Evolutionary conservation across 495 filamentous ascomycete genomes (phyloP).

Genomic region (Aspergillus olivimuriae): DNA sequence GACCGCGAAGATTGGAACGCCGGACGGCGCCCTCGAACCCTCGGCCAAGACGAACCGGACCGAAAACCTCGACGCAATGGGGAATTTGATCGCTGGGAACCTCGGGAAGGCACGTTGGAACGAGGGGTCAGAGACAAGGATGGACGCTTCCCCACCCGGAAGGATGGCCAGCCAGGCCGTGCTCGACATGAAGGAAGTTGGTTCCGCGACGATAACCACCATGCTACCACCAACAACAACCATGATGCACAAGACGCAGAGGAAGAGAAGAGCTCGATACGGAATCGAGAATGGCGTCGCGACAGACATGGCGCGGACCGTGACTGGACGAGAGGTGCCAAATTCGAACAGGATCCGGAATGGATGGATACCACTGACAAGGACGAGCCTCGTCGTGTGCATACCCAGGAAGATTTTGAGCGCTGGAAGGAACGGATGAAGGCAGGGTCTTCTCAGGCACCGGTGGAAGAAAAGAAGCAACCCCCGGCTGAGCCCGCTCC

Average conservation of each 20-base stretch:
- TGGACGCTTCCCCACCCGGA: slow-evolving; percentile 41
- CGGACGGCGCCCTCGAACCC: slow-evolving; percentile 46
- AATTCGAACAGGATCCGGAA: slow-evolving; percentile 72
- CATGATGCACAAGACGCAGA: slow-evolving; percentile 53
- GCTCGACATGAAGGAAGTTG: slow-evolving; percentile 50
- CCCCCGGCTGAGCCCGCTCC: slow-evolving; percentile 20
- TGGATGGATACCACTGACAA: slow-evolving; percentile 77
- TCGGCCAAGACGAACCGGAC: slow-evolving; percentile 50
- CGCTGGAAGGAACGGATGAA: slow-evolving; percentile 94
- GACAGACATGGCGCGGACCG: slow-evolving; percentile 55
- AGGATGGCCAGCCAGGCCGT: slow-evolving; percentile 39
- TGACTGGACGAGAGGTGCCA: slow-evolving; percentile 49
- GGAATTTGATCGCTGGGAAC: slow-evolving; percentile 57
- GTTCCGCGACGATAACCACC: slow-evolving; percentile 50
- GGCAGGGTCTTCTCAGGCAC: slow-evolving; percentile 40
- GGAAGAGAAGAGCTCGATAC: slow-evolving; percentile 42
- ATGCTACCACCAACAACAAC: too few relatives aligned
- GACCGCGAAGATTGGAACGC: slow-evolving; percentile 56
- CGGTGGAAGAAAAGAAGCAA: slow-evolving; percentile 44
- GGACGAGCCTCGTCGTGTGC: slow-evolving; percentile 56
- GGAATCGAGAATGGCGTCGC: slow-evolving; percentile 62
- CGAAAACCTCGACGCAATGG: slow-evolving; percentile 50
- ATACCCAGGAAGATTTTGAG: slow-evolving; percentile 89
- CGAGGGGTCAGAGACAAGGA: slow-evolving; percentile 38
- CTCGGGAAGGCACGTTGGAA: slow-evolving; percentile 43